phyloP scores from a whole-genome alignment of 2,329 filamentous ascomycete species.

The Aspergillus thermomutatus region DNA sequence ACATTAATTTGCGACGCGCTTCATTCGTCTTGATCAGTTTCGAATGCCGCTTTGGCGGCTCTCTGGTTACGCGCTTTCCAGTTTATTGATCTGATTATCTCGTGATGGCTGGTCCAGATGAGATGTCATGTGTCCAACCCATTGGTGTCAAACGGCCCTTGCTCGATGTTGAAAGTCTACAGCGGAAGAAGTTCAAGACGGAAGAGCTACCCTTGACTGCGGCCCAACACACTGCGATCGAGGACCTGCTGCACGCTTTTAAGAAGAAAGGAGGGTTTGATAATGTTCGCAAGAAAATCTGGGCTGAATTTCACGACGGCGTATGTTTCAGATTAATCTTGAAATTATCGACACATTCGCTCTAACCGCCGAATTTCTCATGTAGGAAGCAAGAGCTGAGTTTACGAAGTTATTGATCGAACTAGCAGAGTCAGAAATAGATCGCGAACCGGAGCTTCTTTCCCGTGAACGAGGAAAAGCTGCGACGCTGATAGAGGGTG shows the following conservation, averaged over 20 bases:
- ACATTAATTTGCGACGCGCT: background rate
- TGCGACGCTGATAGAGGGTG: slow-evolving; percentile 61
- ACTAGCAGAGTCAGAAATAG: slow-evolving; percentile 59
- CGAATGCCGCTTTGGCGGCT: background rate
- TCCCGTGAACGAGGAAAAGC: slow-evolving; percentile 61
- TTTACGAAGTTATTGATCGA: slow-evolving; percentile 53
- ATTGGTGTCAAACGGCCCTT: slow-evolving; percentile 26
- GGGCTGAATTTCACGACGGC: slow-evolving; percentile 55
- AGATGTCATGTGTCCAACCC: slow-evolving; percentile 26
- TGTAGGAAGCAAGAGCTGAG: slow-evolving; percentile 50
- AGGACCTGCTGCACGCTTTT: slow-evolving; percentile 59
- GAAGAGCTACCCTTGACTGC: slow-evolving; percentile 60
- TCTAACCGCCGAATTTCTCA: slow-evolving; percentile 8
- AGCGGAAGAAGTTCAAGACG: slow-evolving; percentile 53
- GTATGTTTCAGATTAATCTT: slow-evolving; percentile 35
- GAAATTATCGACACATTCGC: background rate
- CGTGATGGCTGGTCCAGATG: slow-evolving; percentile 34
- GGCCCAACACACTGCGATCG: slow-evolving; percentile 57
- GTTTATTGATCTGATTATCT: slow-evolving; percentile 8
- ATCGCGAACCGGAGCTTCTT: slow-evolving; percentile 59
- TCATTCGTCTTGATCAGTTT: background rate
- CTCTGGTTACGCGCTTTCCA: background rate
- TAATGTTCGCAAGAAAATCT: slow-evolving; percentile 57
- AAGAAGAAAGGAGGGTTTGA: slow-evolving; percentile 68
- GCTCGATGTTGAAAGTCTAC: slow-evolving; percentile 32